Evolutionary conservation across 2,329 filamentous ascomycete species (phyloP).

Genomic region (Hortaea sp.): DNA sequence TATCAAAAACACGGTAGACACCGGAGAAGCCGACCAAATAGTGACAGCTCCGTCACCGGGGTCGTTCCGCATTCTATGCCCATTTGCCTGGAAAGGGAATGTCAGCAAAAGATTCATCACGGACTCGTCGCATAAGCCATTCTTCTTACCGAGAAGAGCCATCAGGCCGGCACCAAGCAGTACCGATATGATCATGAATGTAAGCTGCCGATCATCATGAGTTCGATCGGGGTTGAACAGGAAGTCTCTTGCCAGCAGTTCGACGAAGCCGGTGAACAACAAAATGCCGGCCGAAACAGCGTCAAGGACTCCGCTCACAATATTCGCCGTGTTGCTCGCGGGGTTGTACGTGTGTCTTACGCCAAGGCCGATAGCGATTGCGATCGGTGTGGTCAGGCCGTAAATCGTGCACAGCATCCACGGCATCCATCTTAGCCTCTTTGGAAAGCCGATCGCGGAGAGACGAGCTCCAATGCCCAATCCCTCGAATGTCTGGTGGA

Average conservation of each 20-base stretch:
- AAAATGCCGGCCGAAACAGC: slow-evolving; percentile 81
- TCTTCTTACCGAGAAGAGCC: slow-evolving; percentile 66
- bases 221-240: slow-evolving; percentile 70
- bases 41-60: no score
- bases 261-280: slow-evolving; percentile 63
- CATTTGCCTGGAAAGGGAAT: not conserved
- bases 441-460: slow-evolving; percentile 67
- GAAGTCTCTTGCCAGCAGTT: slow-evolving; percentile 50
- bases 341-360: slow-evolving; percentile 56
- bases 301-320: slow-evolving; percentile 84
- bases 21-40: no score
- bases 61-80: not conserved
- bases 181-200: slow-evolving; percentile 81
- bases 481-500: slow-evolving; percentile 91
- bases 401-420: slow-evolving; percentile 63
- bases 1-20: no score
- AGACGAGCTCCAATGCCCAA: slow-evolving; percentile 80
- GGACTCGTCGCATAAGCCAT: slow-evolving; percentile 27
- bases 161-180: slow-evolving; percentile 70
- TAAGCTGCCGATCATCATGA: slow-evolving; percentile 75
- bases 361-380: slow-evolving; percentile 74
- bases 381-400: slow-evolving; percentile 71
- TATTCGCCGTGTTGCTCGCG: slow-evolving; percentile 51
- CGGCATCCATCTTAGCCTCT: slow-evolving; percentile 58
- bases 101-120: not conserved